Evolutionary conservation across 2,329 filamentous ascomycete genomes (phyloP), one percentile per base, ranked within the genome.

Genomic region (Bipolaris sorokiniana): DNA sequence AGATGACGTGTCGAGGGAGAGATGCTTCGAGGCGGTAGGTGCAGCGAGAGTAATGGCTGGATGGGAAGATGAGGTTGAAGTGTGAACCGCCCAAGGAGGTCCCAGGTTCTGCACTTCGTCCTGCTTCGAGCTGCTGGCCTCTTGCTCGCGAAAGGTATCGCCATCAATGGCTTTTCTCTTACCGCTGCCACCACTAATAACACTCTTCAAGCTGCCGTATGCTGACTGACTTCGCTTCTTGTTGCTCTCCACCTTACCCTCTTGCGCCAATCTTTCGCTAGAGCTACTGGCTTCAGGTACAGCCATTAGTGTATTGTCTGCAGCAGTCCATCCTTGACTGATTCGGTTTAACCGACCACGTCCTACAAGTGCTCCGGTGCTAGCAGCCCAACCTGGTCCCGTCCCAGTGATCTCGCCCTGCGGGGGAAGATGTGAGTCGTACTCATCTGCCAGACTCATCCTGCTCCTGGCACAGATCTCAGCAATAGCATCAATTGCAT

Each of bases 381-480:
- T 72, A 50, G 63, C 57, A 46, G 57, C 67, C 71, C 72, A 73
- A 7, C 61, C 69, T 11, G 63, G 66, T 0, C 69, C 68, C 1
- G 65, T 54, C 9, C 63, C 63, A 11, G 71, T 74, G 61, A 87
- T 86, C 69, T 87, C 84, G 37, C 84, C 85, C 52, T 86, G 76
- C 0, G 86, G 86, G 20, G 86, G 85, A 34, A 87, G 80, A 70
- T 88, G 86, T 41, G 84, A 84, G 33, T 81, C 82, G 68, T 88
- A 86, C 68, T 88, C 85, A 65, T 88, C 84, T 9, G 86, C 84
- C 57, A 88, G 74, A 64, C 84, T 87, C 67, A 87, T 76, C 62
- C 82, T 82, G 71, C 84, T 88, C 57, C 84, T 79, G 3, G 86
- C 85, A 63, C 84, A 86, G 58, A 88, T 87, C 64, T 87, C 84